Percentiles rank a stretch among this genome's conserved stretches.
Evolutionary conservation across 2,329 filamentous ascomycete genomes (phyloP).

Genomic region (Fusarium guadeloupense): DNA sequence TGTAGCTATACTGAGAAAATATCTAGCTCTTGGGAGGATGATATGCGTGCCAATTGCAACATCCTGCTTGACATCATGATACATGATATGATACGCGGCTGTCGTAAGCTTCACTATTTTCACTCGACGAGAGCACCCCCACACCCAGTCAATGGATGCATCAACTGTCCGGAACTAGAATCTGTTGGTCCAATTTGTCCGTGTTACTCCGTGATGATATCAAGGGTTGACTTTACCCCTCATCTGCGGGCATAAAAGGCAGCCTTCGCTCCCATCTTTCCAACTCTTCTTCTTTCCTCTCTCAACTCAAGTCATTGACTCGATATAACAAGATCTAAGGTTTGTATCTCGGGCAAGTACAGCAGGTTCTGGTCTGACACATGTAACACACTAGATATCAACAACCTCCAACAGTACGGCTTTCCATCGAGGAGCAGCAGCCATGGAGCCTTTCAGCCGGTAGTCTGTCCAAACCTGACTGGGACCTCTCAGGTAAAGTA

Average conservation of each 20-base stretch:
- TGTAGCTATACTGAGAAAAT: rapidly evolving
- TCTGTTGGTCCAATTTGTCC: slow-evolving; percentile 27
- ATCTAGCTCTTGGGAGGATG: neutral
- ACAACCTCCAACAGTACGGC: slow-evolving; percentile 41
- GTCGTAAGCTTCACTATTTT: slow-evolving; percentile 16
- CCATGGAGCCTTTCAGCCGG: slow-evolving; percentile 50
- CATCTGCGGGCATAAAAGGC: slow-evolving; percentile 41
- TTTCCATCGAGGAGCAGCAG: slow-evolving; percentile 33
- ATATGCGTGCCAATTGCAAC: neutral
- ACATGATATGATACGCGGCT: slow-evolving; percentile 8
- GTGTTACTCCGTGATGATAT: slow-evolving; percentile 34
- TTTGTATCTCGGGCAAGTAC: slow-evolving; percentile 21
- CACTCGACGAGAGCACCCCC: slow-evolving; percentile 12
- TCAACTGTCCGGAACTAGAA: slow-evolving; percentile 24
- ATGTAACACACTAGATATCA: slow-evolving; percentile 37
- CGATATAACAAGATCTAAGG: slow-evolving; percentile 20
- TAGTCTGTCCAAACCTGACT: slow-evolving; percentile 52
- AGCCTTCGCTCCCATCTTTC: neutral
- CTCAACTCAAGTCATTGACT: slow-evolving; percentile 12
- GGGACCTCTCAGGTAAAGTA: slow-evolving; percentile 54
- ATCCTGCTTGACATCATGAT: slow-evolving; percentile 13
- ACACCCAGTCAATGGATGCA: slow-evolving; percentile 17
- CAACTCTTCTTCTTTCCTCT: neutral
- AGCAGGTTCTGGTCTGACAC: slow-evolving; percentile 31
- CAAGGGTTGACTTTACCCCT: slow-evolving; percentile 36